Conservation (phyloP, 2,329 filamentous ascomycete genomes). For the Endocalyx cinctus region DNA sequence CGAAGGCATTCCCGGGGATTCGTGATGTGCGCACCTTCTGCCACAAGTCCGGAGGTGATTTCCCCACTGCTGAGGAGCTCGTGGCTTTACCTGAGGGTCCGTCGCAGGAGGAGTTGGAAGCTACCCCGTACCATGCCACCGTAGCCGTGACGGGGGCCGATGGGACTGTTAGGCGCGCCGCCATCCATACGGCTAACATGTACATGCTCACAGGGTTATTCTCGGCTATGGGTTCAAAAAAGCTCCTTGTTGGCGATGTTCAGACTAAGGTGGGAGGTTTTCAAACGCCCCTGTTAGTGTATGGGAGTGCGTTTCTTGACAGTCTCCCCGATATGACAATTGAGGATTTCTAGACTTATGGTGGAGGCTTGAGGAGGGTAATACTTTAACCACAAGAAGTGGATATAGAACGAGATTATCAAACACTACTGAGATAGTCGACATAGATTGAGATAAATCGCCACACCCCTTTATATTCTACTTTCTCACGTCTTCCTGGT, state of each 20-base stretch:
- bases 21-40: conserved; percentile 13
- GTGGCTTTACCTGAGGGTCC: conserved; percentile 12
- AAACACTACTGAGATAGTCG: too few species aligned
- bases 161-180: conserved; percentile 4
- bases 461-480: too few species aligned
- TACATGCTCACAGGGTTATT: conserved; percentile 16
- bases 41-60: conserved; percentile 3
- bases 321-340: conserved; percentile 6
- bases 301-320: conserved; percentile 12
- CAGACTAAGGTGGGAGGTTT: too few species aligned
- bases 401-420: too few species aligned
- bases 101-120: conserved; percentile 8
- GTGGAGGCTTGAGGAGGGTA: too few species aligned
- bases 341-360: too few species aligned
- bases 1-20: conserved; percentile 10
- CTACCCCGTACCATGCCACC: conserved; percentile 15
- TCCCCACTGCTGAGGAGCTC: conserved; percentile 5
- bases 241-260: conserved; percentile 10
- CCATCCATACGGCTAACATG: conserved; percentile 16
- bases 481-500: too few species aligned
- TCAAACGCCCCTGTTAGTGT: conserved; percentile 13
- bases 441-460: too few species aligned
- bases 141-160: conserved; percentile 7
- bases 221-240: conserved; percentile 11
- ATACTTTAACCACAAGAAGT: too few species aligned